These are phyloP conservation scores for Phytopythium helicoides DNA, from an alignment of 352 stramenopile species.

Conservation along the genomic window DNA sequence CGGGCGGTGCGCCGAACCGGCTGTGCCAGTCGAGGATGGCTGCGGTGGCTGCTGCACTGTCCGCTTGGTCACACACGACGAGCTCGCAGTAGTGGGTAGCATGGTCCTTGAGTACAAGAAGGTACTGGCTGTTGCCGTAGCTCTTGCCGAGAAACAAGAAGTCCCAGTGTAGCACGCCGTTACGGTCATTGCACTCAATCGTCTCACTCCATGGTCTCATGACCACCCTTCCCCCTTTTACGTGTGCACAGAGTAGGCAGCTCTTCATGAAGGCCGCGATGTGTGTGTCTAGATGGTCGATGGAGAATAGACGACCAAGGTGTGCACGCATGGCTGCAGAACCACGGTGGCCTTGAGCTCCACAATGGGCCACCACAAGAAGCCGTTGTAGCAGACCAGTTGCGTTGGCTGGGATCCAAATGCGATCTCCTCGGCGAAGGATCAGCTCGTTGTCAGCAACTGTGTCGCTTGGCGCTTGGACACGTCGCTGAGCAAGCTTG, in stretches of 20 bases:
- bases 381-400: too few relatives aligned
- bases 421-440: too few relatives aligned
- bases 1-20: constrained; percentile 18
- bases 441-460: too few relatives aligned
- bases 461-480: too few relatives aligned
- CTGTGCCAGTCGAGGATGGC: constrained; percentile 18
- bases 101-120: constrained; percentile 28
- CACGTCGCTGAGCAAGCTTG: too few relatives aligned
- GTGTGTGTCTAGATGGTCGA: too few relatives aligned
- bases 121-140: constrained; percentile 16
- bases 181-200: constrained; percentile 6
- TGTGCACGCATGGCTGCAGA: too few relatives aligned
- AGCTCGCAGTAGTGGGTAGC: constrained; percentile 26
- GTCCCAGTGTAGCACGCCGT: constrained; percentile 23
- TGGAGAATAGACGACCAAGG: too few relatives aligned
- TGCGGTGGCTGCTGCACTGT: constrained; percentile 13
- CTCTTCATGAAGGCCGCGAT: constrained; percentile 4
- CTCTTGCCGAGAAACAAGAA: constrained; percentile 25
- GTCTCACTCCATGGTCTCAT: not conserved
- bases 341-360: too few relatives aligned
- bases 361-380: too few relatives aligned
- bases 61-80: constrained; percentile 16
- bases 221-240: not conserved
- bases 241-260: not conserved
- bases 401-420: too few relatives aligned